Percentiles rank a stretch among this genome's conserved stretches.
These are phyloP conservation scores for Botrytis galanthina DNA, from an alignment of 2,329 filamentous ascomycete species.

Conservation along the genomic window DNA sequence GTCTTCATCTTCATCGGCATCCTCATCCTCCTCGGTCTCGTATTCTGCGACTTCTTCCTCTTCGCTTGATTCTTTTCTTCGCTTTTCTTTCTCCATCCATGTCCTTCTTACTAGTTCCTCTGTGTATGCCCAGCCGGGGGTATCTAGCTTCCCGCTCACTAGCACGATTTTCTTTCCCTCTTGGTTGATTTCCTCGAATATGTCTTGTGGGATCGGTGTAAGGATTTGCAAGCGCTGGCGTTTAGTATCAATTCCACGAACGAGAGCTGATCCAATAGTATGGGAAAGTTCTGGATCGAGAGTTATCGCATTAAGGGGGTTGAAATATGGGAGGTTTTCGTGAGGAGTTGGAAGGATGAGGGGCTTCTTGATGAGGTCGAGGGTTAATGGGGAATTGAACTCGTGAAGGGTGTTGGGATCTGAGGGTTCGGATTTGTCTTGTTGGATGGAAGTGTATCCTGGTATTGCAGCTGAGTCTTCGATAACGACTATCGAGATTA, in stretches of 20 bases:
- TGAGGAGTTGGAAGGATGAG: slow-evolving; percentile 43
- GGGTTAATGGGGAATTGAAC: slow-evolving; percentile 3
- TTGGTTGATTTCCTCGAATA: slow-evolving; percentile 43
- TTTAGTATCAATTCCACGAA: slow-evolving; percentile 65
- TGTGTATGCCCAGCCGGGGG: slow-evolving; percentile 67
- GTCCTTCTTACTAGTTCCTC: slow-evolving; percentile 53
- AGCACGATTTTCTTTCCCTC: slow-evolving; percentile 55
- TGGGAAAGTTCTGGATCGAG: slow-evolving; percentile 60
- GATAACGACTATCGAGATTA: slow-evolving; percentile 63
- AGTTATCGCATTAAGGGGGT: slow-evolving; percentile 50
- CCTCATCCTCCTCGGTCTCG: not conserved
- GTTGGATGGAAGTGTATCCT: slow-evolving; percentile 28
- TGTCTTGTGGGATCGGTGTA: slow-evolving; percentile 52
- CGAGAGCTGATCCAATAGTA: slow-evolving; percentile 62
- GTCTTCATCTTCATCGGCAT: slow-evolving; percentile 11
- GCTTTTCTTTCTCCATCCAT: slow-evolving; percentile 22
- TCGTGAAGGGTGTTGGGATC: not conserved
- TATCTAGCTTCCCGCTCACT: slow-evolving; percentile 66
- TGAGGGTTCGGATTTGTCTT: not conserved
- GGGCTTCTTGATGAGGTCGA: slow-evolving; percentile 22
- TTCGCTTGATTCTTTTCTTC: slow-evolving; percentile 11
- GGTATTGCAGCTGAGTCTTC: slow-evolving; percentile 53
- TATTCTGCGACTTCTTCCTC: not conserved
- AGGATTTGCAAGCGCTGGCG: slow-evolving; percentile 60
- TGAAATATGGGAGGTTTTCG: slow-evolving; percentile 62